Evolutionary conservation across 2,329 filamentous ascomycete species (phyloP).

Genomic region (Grosmannia clavigera): DNA sequence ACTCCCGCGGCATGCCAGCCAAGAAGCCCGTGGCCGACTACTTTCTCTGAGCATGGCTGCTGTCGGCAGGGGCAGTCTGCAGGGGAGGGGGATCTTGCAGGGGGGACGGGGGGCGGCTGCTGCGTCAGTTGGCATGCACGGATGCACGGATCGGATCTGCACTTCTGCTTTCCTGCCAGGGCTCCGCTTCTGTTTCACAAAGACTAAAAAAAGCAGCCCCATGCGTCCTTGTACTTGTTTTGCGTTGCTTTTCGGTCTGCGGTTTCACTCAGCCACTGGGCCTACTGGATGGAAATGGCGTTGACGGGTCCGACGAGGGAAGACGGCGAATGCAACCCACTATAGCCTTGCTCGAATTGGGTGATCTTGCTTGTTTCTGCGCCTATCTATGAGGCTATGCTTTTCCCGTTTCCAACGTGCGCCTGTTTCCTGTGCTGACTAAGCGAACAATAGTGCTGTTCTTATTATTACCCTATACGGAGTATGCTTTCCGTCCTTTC

Average conservation of each 20-base stretch:
- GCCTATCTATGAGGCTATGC: not conserved
- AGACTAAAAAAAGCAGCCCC: not conserved
- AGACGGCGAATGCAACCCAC: not conserved
- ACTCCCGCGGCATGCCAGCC: constrained; percentile 91
- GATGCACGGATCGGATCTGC: not conserved
- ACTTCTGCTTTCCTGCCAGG: not conserved
- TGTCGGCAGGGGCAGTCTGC: not conserved
- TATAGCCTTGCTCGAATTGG: not conserved
- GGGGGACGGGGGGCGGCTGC: too few species aligned
- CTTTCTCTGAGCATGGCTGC: constrained; percentile 49
- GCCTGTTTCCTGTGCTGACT: not conserved
- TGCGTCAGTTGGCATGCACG: not conserved
- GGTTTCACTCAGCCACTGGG: not conserved
- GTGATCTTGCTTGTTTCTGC: not conserved
- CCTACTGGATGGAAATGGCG: not conserved
- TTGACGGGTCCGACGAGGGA: not conserved
- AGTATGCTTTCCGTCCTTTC: not conserved
- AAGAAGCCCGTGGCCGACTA: constrained; percentile 98
- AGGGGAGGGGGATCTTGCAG: not conserved
- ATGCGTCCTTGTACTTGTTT: not conserved
- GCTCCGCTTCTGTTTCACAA: too few species aligned
- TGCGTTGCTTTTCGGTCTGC: not conserved
- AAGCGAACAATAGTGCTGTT: not conserved
- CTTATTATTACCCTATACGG: not conserved
- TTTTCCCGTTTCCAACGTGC: not conserved